Percentiles rank a stretch among this genome's conserved stretches.
Conservation (phyloP, 169 alveolate genomes). For the Amoebophrya sp. region DNA sequence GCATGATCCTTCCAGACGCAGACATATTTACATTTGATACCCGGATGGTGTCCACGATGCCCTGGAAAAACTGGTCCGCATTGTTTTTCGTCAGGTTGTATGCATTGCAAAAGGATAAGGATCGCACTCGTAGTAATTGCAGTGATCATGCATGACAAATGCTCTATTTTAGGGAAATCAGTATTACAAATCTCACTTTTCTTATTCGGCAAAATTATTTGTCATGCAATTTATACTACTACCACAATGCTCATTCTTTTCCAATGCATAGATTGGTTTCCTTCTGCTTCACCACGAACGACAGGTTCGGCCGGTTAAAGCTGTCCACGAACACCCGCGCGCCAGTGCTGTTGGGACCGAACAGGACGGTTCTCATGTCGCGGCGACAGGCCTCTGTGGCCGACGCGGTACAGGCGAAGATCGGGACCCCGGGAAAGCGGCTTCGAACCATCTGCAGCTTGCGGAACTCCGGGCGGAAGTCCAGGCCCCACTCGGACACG, state of each 20-base stretch:
- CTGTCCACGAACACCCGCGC: constrained; percentile 54
- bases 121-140: too few species aligned
- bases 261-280: too few species aligned
- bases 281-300: constrained; percentile 40
- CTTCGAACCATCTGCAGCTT: too few species aligned
- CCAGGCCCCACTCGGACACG: constrained; percentile 97
- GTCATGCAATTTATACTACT: too few species aligned
- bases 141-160: too few species aligned
- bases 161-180: too few species aligned
- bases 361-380: neutral
- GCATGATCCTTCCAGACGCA: too few species aligned
- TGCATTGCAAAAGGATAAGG: too few species aligned
- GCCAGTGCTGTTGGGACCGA: neutral
- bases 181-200: too few species aligned
- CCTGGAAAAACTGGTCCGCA: neutral
- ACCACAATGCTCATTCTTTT: too few species aligned
- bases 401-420: neutral
- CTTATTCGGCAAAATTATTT: too few species aligned
- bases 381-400: neutral
- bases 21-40: too few species aligned
- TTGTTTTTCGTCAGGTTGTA: neutral
- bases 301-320: constrained; percentile 76
- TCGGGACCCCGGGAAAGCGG: neutral
- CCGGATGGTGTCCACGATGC: neutral
- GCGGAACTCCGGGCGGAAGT: constrained; percentile 89